A percentile compares a stretch with the other conserved stretches of the same genome.
These are phyloP conservation scores for Vanderwaltozyma tropicalis DNA, from an alignment of 805 yeast species.

Conservation along the genomic window DNA sequence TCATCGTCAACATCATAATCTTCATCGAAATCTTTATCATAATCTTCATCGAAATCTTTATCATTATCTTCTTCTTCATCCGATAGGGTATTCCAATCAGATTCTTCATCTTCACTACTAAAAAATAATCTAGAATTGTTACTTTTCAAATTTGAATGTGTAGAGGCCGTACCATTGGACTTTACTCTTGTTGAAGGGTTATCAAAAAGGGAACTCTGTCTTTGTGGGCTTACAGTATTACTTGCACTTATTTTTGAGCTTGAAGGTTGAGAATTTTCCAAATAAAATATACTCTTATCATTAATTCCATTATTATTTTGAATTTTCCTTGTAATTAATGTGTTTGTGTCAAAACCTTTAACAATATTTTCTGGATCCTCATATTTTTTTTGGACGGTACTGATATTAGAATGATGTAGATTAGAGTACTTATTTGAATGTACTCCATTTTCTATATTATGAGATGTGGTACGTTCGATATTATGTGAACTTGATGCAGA, in stretches of 20 bases:
- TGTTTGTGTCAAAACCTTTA: constrained; percentile 20
- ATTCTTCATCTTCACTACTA: constrained; percentile 28
- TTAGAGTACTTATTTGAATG: no score
- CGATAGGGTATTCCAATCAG: constrained; percentile 25
- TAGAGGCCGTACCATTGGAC: background rate
- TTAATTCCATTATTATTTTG: background rate
- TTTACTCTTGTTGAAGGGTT: background rate
- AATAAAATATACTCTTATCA: background rate
- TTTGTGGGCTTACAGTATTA: background rate
- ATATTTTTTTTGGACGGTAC: background rate
- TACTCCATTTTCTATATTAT: no score
- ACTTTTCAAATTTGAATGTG: background rate
- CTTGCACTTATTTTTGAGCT: no score
- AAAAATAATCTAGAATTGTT: constrained; percentile 18
- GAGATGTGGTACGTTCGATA: no score
- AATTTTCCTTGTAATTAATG: constrained; percentile 11
- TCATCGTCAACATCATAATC: constrained; percentile 16
- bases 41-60: constrained; percentile 1
- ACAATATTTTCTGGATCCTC: constrained; percentile 9
- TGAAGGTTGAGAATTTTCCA: background rate
- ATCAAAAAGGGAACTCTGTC: constrained; percentile 8
- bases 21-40: constrained; percentile 16
- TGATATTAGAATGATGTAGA: no score
- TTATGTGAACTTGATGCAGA: no score
- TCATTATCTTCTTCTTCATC: constrained; percentile 19